These are phyloP conservation scores for Protomyces inundatus DNA, from an alignment of 1,139 yeast genomes.

Conservation along the genomic window DNA sequence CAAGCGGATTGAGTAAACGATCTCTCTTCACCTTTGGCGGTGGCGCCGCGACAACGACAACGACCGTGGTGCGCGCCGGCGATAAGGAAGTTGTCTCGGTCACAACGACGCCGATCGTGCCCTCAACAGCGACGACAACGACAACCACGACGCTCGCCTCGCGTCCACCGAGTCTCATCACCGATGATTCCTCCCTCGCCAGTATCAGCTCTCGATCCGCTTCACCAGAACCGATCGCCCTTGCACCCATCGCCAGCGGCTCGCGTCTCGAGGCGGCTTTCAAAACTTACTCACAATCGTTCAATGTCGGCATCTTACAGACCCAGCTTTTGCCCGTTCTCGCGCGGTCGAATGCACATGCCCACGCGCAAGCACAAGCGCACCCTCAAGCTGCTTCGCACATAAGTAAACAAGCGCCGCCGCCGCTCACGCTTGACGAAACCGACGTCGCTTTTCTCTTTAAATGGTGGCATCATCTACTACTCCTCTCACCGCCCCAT, in stretches of 20 bases:
- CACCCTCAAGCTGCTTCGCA: background rate
- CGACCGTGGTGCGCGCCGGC: background rate
- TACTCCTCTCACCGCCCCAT: conserved; percentile 8
- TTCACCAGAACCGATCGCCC: conserved; percentile 17
- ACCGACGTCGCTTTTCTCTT: conserved; percentile 19
- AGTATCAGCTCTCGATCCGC: conserved; percentile 17
- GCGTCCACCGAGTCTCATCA: conserved; percentile 15
- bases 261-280: conserved; percentile 15
- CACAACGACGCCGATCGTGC: background rate
- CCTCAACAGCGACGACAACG: background rate
- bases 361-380: background rate
- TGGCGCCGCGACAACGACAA: background rate
- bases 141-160: conserved; percentile 1
- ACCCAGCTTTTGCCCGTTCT: conserved; percentile 14
- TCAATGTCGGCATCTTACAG: conserved; percentile 6
- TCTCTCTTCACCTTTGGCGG: background rate
- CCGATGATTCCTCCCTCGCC: conserved; percentile 17
- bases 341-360: background rate
- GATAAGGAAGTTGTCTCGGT: conserved; percentile 1
- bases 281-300: conserved; percentile 6
- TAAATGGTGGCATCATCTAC: conserved; percentile 25
- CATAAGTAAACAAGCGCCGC: background rate
- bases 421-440: conserved; percentile 4
- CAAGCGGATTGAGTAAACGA: background rate
- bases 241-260: background rate